Evolutionary conservation across 2,329 filamentous ascomycete species (phyloP).

Genomic region (Lecanoromycetidae sp.): DNA sequence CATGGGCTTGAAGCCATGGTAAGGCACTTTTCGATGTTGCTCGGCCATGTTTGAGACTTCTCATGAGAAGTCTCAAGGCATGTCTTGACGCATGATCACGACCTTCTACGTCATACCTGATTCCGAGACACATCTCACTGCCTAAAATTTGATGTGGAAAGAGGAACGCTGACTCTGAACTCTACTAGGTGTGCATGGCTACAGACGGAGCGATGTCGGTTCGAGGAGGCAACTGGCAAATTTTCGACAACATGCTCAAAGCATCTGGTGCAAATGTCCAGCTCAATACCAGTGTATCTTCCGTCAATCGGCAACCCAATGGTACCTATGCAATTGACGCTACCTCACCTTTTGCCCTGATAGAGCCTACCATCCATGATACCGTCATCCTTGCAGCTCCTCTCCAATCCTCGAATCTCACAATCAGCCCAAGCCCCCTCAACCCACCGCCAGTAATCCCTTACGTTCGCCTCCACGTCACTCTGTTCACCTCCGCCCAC

Average conservation of each 20-base stretch:
- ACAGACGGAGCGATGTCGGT: constrained; percentile 72
- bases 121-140: no score
- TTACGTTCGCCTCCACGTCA: constrained; percentile 79
- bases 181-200: constrained; percentile 85
- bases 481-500: constrained; percentile 68
- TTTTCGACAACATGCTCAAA: constrained; percentile 72
- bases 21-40: no score
- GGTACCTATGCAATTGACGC: constrained; percentile 31
- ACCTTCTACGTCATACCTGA: no score
- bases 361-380: constrained; percentile 46
- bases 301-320: constrained; percentile 41
- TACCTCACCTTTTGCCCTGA: constrained; percentile 14
- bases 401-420: constrained; percentile 65
- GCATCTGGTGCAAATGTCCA: constrained; percentile 48
- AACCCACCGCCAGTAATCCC: constrained; percentile 62
- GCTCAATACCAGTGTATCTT: constrained; percentile 56
- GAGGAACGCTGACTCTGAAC: no score
- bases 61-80: no score
- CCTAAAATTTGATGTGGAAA: no score
- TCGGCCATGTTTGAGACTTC: no score
- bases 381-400: constrained; percentile 73
- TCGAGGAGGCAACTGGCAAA: constrained; percentile 81
- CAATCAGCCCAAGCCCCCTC: constrained; percentile 34
- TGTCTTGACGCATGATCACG: no score
- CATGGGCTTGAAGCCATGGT: constrained; percentile 85